A percentile compares a stretch with the other conserved stretches of the same genome.
These are phyloP conservation scores for Diaporthe nobilis DNA, from an alignment of 2,329 filamentous ascomycete genomes.

Conservation along the genomic window DNA sequence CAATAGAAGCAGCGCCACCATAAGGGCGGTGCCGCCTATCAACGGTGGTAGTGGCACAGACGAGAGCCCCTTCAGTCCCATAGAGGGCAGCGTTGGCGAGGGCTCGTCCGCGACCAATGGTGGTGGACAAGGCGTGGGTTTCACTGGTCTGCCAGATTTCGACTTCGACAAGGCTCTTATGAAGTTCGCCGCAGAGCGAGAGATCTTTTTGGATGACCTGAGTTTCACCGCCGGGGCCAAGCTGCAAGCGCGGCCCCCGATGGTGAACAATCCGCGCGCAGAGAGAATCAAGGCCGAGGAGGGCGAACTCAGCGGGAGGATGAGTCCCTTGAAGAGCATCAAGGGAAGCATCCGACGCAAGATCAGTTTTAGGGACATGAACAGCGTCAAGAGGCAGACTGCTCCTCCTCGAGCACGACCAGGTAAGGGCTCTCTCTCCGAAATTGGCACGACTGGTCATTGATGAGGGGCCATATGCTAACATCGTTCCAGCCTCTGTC, in stretches of 20 bases:
- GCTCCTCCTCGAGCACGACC: constrained; percentile 81
- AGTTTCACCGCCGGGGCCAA: constrained; percentile 89
- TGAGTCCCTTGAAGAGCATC: constrained; percentile 71
- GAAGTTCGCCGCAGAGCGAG: constrained; percentile 96
- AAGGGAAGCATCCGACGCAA: constrained; percentile 92
- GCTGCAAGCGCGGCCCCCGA: constrained; percentile 76
- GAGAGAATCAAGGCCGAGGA: constrained; percentile 88
- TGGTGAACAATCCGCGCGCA: constrained; percentile 83
- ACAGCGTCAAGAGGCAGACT: constrained; percentile 90
- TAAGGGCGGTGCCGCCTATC: constrained; percentile 58
- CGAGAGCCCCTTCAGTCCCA: constrained; percentile 44
- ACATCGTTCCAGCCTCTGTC: constrained; percentile 65
- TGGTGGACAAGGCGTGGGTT: constrained; percentile 50
- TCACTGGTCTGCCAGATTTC: constrained; percentile 71
- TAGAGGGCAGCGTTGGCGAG: not conserved
- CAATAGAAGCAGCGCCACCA: constrained; percentile 77
- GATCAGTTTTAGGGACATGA: constrained; percentile 95
- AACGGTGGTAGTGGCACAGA: constrained; percentile 46
- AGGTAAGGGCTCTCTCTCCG: constrained; percentile 67
- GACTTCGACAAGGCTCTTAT: constrained; percentile 94
- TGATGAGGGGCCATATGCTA: constrained; percentile 47
- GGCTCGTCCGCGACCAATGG: constrained; percentile 38
- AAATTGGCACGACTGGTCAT: no score
- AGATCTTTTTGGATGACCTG: constrained; percentile 93
- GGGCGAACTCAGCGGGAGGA: constrained; percentile 62